phyloP scores from a whole-genome alignment of 768 basidiomycete species.

The Zangia roseola region DNA sequence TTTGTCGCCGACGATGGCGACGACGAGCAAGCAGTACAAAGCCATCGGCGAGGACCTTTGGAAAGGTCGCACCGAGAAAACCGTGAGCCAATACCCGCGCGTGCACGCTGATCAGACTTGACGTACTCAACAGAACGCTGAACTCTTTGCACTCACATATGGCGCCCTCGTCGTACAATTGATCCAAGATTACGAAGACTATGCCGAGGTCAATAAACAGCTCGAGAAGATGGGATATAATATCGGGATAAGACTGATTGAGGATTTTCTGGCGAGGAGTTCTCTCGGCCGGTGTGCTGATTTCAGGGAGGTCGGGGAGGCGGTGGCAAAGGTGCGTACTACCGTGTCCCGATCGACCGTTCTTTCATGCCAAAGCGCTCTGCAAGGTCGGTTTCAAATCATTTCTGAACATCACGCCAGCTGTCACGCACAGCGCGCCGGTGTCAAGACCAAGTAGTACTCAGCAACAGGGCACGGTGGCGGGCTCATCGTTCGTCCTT shows the following conservation, averaged over 20 bases:
- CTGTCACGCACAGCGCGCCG: slow-evolving; percentile 65
- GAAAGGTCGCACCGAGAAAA: slow-evolving; percentile 94
- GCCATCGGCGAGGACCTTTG: slow-evolving; percentile 92
- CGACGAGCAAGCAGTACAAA: slow-evolving; percentile 82
- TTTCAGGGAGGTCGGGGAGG: slow-evolving; percentile 94
- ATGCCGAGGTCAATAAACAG: slow-evolving; percentile 91
- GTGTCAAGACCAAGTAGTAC: slow-evolving; percentile 47
- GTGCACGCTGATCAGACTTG: slow-evolving; percentile 13
- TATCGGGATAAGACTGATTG: slow-evolving; percentile 93
- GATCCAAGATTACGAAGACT: slow-evolving; percentile 99
- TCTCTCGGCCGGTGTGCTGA: slow-evolving; percentile 89
- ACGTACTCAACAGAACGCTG: slow-evolving; percentile 74
- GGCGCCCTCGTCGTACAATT: slow-evolving; percentile 97
- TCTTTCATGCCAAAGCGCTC: background rate
- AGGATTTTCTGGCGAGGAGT: slow-evolving; percentile 95
- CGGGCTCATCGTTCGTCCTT: slow-evolving; percentile 71
- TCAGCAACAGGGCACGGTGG: slow-evolving; percentile 39
- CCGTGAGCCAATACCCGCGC: slow-evolving; percentile 51
- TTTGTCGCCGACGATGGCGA: slow-evolving; percentile 49
- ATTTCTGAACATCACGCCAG: slow-evolving; percentile 90
- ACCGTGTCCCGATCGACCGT: background rate
- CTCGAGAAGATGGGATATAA: slow-evolving; percentile 99
- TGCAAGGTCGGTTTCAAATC: slow-evolving; percentile 94
- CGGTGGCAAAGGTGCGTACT: slow-evolving; percentile 79
- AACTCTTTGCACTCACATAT: slow-evolving; percentile 95